phyloP scores from a whole-genome alignment of 441 rosid genomes.

The Macaranga tanarius region DNA sequence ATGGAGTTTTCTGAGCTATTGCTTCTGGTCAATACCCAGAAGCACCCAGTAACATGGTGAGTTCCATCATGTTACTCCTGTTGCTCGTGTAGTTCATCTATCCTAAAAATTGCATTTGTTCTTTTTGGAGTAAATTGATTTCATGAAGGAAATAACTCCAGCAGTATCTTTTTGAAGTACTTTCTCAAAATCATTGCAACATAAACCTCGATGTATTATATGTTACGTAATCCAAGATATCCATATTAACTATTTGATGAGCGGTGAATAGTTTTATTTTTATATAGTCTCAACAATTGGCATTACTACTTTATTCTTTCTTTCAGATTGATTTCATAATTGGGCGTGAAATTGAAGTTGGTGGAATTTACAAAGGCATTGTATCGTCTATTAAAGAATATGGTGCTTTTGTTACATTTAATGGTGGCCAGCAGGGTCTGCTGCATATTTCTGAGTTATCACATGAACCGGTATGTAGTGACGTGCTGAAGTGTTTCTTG shows the following conservation, averaged over 20 bases:
- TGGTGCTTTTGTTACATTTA: constrained; percentile 96
- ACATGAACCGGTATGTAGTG: constrained; percentile 69
- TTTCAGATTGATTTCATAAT: constrained; percentile 70
- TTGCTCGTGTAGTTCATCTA: background rate
- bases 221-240: background rate
- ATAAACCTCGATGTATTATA: background rate
- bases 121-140: background rate
- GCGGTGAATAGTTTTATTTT: constrained; percentile 7
- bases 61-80: background rate
- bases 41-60: background rate
- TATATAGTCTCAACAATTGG: constrained; percentile 7
- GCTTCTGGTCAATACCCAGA: background rate
- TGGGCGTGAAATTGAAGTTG: constrained; percentile 90
- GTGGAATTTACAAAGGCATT: constrained; percentile 83
- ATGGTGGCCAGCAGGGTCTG: constrained; percentile 94
- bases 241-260: constrained; percentile 1
- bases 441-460: constrained; percentile 94
- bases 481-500: background rate
- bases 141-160: background rate
- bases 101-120: background rate
- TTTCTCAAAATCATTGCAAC: background rate
- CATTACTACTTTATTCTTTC: constrained; percentile 22
- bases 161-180: background rate
- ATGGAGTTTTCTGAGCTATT: background rate
- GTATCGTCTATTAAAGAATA: constrained; percentile 91